Conservation (phyloP, 2,329 filamentous ascomycete species). For the Scorias spongiosa region DNA sequence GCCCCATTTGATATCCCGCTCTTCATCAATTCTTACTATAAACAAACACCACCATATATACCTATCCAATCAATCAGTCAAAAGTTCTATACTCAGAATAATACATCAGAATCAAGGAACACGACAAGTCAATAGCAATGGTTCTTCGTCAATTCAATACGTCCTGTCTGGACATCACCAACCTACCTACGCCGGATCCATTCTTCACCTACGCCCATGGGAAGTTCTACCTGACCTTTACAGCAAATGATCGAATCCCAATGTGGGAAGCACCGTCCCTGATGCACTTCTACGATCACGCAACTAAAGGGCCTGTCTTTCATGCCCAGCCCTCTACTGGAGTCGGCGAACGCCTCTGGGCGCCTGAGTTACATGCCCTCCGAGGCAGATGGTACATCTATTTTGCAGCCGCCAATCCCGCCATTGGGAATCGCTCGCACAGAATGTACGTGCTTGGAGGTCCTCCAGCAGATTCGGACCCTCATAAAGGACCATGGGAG, state of each 20-base stretch:
- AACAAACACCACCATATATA: no score
- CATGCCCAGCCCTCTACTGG: constrained; percentile 3
- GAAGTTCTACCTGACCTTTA: constrained; percentile 33
- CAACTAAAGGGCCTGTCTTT: constrained; percentile 26
- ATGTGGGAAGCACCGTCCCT: constrained; percentile 28
- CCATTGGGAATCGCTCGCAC: constrained; percentile 29
- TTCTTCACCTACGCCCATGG: constrained; percentile 28
- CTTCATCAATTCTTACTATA: no score
- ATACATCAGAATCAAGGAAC: background rate
- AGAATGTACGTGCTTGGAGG: constrained; percentile 32
- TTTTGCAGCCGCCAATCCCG: constrained; percentile 27
- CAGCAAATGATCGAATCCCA: constrained; percentile 28
- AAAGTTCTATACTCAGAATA: no score
- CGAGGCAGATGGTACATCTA: constrained; percentile 41
- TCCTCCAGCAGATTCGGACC: constrained; percentile 17
- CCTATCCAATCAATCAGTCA: no score
- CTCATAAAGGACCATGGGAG: constrained; percentile 23
- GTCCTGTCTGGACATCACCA: constrained; percentile 27
- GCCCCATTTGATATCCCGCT: no score
- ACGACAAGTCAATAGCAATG: background rate
- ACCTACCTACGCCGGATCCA: constrained; percentile 27
- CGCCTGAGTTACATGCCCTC: constrained; percentile 39
- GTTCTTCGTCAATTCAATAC: constrained; percentile 12
- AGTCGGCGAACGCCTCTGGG: constrained; percentile 29
- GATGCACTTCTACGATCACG: constrained; percentile 24